Evolutionary conservation across 2,329 filamentous ascomycete genomes (phyloP).

Genomic region (Hypoxylon sp.): DNA sequence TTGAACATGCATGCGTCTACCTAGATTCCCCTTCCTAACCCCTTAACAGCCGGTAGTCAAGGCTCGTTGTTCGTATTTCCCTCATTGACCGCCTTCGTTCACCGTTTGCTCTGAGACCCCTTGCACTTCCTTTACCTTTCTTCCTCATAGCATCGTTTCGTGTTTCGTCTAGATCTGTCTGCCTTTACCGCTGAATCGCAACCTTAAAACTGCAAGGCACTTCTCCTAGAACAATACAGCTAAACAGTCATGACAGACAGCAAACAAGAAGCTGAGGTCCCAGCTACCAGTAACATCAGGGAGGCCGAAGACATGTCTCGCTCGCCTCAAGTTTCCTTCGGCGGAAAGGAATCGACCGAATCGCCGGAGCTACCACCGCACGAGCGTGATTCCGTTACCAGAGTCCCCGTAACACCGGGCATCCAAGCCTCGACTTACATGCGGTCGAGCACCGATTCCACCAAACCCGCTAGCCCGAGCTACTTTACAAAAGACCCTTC

Average conservation of each 20-base stretch:
- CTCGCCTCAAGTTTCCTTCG: constrained; percentile 28
- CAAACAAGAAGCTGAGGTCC: constrained; percentile 22
- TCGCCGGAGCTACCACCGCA: constrained; percentile 52
- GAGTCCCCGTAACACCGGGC: constrained; percentile 57
- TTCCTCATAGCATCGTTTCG: neutral
- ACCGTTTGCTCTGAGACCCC: constrained; percentile 7
- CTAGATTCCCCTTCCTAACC: constrained; percentile 15
- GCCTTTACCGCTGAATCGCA: constrained; percentile 6
- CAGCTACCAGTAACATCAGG: constrained; percentile 18
- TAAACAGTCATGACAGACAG: constrained; percentile 45
- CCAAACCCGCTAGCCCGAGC: constrained; percentile 41
- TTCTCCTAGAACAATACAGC: constrained; percentile 14
- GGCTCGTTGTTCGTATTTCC: constrained; percentile 7
- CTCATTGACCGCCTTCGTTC: constrained; percentile 18
- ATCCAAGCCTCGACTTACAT: constrained; percentile 52
- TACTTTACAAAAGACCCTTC: constrained; percentile 51
- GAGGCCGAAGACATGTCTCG: constrained; percentile 37
- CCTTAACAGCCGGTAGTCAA: constrained; percentile 15
- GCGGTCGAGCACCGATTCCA: constrained; percentile 36
- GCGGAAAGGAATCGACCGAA: constrained; percentile 19
- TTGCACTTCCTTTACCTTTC: neutral
- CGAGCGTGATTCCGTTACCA: constrained; percentile 49
- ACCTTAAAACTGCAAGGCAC: constrained; percentile 4
- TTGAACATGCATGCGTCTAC: constrained; percentile 28
- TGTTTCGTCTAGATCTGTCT: neutral